These are phyloP conservation scores for Coemansia sp. DNA, from an alignment of 192 early-diverging fungal genomes.

Conservation along the genomic window DNA sequence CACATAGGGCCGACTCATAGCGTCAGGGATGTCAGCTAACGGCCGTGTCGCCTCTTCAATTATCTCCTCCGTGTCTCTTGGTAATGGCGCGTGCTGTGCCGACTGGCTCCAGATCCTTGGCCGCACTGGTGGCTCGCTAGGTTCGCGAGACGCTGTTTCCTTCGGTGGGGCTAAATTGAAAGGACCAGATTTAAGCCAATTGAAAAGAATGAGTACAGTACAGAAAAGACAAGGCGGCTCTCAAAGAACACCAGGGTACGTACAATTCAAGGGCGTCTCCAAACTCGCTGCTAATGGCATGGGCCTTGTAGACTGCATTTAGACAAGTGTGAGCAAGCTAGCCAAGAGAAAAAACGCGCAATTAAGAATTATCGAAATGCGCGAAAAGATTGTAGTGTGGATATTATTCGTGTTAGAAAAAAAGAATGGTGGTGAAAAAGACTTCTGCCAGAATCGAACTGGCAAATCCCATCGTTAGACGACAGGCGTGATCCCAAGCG, in stretches of 20 bases:
- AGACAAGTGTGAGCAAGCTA: background rate
- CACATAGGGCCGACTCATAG: conserved; percentile 41
- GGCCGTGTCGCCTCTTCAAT: conserved; percentile 43
- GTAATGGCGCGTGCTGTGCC: conserved; percentile 27
- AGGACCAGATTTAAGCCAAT: background rate
- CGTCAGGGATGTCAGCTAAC: conserved; percentile 31
- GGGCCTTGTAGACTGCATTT: background rate
- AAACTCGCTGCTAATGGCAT: background rate
- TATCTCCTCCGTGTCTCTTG: conserved; percentile 41
- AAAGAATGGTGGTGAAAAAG: background rate
- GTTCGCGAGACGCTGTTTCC: background rate
- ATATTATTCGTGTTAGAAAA: no score
- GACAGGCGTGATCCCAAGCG: conserved; percentile 50
- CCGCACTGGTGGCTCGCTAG: background rate
- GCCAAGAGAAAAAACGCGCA: background rate
- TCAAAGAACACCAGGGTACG: background rate
- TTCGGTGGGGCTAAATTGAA: background rate
- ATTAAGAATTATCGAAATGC: background rate
- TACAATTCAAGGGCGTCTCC: background rate
- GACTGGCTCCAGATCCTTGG: conserved; percentile 19
- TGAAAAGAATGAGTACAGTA: background rate
- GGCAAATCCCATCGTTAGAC: conserved; percentile 23
- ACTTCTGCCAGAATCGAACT: conserved; percentile 56
- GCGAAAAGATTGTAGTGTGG: background rate
- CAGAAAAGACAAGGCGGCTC: background rate